Percentiles rank a stretch among this genome's conserved stretches.
Evolutionary conservation across 371 early-diverging fungal genomes (phyloP).

Genomic region (Syncephalis plumigaleata): DNA sequence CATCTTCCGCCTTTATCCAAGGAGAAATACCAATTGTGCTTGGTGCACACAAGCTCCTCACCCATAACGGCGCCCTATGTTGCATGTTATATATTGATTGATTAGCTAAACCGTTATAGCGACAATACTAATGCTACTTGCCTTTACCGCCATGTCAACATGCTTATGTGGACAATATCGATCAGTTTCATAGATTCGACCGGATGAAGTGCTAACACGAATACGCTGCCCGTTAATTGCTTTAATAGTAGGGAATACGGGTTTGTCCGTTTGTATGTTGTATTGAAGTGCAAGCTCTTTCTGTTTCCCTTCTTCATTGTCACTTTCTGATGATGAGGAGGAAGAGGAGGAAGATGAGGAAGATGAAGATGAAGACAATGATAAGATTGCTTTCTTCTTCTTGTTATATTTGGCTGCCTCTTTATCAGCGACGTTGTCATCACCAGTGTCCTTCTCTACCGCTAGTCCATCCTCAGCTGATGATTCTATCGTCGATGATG

Average conservation of each 20-base stretch:
- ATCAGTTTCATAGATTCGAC: conserved; percentile 40
- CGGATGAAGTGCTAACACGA: conserved; percentile 25
- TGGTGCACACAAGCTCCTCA: conserved; percentile 31
- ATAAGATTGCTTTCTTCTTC: neutral
- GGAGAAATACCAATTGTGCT: conserved; percentile 43
- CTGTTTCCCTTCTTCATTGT: neutral
- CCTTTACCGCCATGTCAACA: conserved; percentile 35
- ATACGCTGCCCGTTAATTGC: conserved; percentile 26
- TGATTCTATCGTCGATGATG: too few species aligned
- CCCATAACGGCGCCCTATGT: conserved; percentile 38
- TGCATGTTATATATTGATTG: neutral
- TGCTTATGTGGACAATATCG: conserved; percentile 48
- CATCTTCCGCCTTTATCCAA: conserved; percentile 24
- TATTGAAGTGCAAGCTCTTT: neutral
- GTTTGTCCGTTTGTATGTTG: neutral
- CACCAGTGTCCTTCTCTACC: too few species aligned
- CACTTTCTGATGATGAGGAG: conserved; percentile 1
- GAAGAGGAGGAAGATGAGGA: conserved; percentile 3
- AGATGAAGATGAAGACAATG: neutral
- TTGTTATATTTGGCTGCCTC: neutral
- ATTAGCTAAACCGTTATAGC: too few species aligned
- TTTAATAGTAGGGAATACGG: conserved; percentile 9
- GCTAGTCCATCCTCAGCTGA: too few species aligned
- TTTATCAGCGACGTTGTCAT: neutral
- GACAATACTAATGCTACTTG: too few species aligned